Evolutionary conservation across 2,329 filamentous ascomycete genomes (phyloP), one percentile per base, ranked within the genome.

Genomic region (Aspergillus neotritici): DNA sequence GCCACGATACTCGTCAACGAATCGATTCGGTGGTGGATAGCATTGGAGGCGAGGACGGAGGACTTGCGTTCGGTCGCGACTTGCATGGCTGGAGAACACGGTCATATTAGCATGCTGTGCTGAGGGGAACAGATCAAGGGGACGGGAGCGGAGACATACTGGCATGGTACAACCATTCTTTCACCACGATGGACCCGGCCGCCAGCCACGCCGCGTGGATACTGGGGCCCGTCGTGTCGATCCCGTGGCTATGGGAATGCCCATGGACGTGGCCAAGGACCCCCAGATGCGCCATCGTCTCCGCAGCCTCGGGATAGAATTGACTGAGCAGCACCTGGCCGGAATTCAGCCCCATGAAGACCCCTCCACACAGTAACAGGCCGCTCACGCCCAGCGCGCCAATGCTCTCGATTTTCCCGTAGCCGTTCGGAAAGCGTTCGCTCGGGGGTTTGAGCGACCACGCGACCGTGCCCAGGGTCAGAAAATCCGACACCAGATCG

Each of bases 381-480:
- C 89, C 83, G 55, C 90, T 96, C 29, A 98, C 93, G 12, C 91
- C 93, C 46, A 98, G 72, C 15, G 89, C 93, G 14, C 93, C 93
- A 61, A 98, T 71, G 58, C 89, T 95, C 73, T 98, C 93, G n/a
- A 98, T 80, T 72, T 98, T 98, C 62, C 93, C 93, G 63, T 94
- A 98, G 2, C 93, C 93, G 57, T 83, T 81, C 2, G 93, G 93
- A 62, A 95, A 98, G 32, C 79, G 79, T 42, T 85, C 78, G 9
- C 86, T 87, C 0, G 93, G 89, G 5, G 87, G 84, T 57, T 86
- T 88, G 47, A 97, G 71, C 47, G 90, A 94, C 82, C 87, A 95
- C 14, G 90, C 91, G 36, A 98, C 90, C 8, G 93, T 98, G 12
- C 87, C 87, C 14, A 98, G 78, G 1, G 93, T 98, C 65, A 96